Evolutionary conservation across 1,139 yeast species (phyloP), one percentile per base, ranked within the genome.

Genomic region (Saccharomyces hybrid): DNA sequence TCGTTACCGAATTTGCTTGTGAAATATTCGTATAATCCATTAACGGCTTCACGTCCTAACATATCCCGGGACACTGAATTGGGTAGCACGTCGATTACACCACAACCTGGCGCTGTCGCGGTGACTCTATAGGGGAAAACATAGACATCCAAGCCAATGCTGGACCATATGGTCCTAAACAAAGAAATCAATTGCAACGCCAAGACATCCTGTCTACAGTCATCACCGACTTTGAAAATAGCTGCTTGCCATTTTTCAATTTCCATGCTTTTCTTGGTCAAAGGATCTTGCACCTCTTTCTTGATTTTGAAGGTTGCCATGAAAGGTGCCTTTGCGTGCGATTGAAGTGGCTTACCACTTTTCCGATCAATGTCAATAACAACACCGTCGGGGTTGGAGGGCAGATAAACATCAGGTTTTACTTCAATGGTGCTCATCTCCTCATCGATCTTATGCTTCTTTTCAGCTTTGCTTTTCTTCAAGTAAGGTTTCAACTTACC

Each of bases 101-200:
- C 99, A 75, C 98, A 90, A 1, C 99, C 99, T 1, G 99, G 98
- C 1, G 97, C 97, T 5, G 99, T 93, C 1, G 99, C 99, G 0
- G 97, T 91, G 21, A 95, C 99, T 61, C 98, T 77, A 72, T 95
- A 81, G 1, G 99, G 99, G 73, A 81, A 95, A 32, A 93, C 96
- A 71, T 80, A 95, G 51, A 93, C 79, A 69, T 93, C 98, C 58
- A 95, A 76, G 0, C 98, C 98, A 11, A 89, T 83, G 60, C 81
- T 79, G 61, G 83, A 81, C 95, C 97, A 95, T 56, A 95, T 88
- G 52, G 95, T 84, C 64, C 96, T 80, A 77, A 95, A 95, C 38
- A 93, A 84, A 3, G 97, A 86, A 59, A 95, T 87, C 66, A 95
- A 77, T 69, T 95, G 99, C 58, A 95, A 75, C 0, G 97, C 98